Conservation (phyloP, 2,329 filamentous ascomycete genomes). For the Aspergillus felis region DNA sequence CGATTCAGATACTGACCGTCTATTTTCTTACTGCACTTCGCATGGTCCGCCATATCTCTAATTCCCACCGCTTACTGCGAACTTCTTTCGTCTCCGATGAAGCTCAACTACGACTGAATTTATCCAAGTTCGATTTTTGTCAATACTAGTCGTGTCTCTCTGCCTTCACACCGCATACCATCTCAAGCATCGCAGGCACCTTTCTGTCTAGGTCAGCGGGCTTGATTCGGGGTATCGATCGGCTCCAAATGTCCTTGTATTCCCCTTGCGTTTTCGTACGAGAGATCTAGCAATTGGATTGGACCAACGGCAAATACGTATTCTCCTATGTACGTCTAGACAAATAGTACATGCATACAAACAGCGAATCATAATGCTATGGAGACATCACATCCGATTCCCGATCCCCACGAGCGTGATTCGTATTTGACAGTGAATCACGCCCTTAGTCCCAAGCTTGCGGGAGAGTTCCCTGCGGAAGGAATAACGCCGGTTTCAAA, state of each 20-base stretch:
- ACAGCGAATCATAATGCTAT: not conserved
- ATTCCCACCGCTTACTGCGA: not conserved
- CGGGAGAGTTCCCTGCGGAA: not conserved
- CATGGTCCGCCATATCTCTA: not conserved
- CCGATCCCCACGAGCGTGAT: not conserved
- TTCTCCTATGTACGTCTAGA: not conserved
- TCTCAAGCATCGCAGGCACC: not conserved
- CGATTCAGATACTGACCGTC: not conserved
- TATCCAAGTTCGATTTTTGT: not conserved
- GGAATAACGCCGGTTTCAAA: slow-evolving; percentile 9
- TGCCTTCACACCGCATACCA: not conserved
- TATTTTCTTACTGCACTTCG: not conserved
- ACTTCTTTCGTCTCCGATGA: not conserved
- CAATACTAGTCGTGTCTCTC: not conserved
- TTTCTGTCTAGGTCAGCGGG: not conserved
- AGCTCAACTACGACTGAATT: not conserved
- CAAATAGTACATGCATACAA: not conserved
- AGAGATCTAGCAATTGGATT: not conserved
- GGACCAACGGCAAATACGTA: not conserved
- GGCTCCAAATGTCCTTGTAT: not conserved
- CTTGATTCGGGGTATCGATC: not conserved
- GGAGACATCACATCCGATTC: not conserved
- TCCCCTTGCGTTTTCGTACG: not conserved
- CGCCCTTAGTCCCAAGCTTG: not conserved
- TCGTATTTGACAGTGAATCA: not conserved